These are phyloP conservation scores for Colletotrichum orbiculare DNA, from an alignment of 2,329 filamentous ascomycete species.

Conservation along the genomic window DNA sequence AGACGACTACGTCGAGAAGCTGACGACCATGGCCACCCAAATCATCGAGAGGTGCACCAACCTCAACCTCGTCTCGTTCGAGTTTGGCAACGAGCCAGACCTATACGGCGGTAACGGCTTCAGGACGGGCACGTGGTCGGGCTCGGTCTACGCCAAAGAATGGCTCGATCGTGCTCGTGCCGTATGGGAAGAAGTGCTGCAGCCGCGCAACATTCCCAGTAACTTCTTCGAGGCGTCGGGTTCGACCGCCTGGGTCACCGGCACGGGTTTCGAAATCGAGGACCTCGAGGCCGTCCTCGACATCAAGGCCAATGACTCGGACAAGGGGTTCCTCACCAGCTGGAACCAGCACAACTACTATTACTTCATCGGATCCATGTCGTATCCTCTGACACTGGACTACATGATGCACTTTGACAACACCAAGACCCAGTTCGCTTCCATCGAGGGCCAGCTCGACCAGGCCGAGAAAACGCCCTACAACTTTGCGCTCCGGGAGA, in stretches of 20 bases:
- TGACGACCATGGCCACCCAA: conserved; percentile 29
- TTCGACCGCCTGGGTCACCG: conserved; percentile 30
- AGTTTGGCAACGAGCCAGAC: conserved; percentile 33
- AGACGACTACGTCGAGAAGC: conserved; percentile 27
- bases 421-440: conserved; percentile 26
- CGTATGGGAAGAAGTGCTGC: conserved; percentile 23
- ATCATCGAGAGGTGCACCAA: conserved; percentile 33
- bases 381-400: conserved; percentile 30
- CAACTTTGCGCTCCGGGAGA: conserved; percentile 27
- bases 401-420: conserved; percentile 34
- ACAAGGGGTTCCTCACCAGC: conserved; percentile 24
- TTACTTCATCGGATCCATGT: conserved; percentile 28
- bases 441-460: conserved; percentile 22
- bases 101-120: conserved; percentile 30
- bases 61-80: conserved; percentile 32
- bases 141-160: conserved; percentile 16
- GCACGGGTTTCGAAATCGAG: conserved; percentile 32
- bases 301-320: conserved; percentile 21
- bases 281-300: conserved; percentile 12
- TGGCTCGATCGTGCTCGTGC: conserved; percentile 31
- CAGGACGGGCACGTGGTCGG: conserved; percentile 15
- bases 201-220: conserved; percentile 23
- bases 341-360: conserved; percentile 36
- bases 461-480: conserved; percentile 24
- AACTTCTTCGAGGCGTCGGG: conserved; percentile 32